phyloP scores from a whole-genome alignment of 208 protist genomes.

The Crithidia sp. region DNA sequence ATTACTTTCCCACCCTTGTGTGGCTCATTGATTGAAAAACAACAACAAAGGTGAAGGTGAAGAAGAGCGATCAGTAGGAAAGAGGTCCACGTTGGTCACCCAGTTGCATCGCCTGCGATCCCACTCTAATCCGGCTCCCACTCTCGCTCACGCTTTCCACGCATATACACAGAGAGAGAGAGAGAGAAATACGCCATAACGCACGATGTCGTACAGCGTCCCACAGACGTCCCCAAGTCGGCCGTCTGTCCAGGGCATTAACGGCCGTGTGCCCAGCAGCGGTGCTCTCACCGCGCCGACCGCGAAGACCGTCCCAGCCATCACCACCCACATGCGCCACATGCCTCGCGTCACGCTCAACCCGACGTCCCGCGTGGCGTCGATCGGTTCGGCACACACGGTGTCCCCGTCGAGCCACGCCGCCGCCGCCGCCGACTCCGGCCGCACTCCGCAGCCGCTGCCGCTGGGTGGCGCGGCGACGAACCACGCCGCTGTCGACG shows the following conservation, averaged over 20 bases:
- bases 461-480: too few relatives aligned
- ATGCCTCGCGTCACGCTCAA: slow-evolving; percentile 28
- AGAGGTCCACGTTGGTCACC: too few relatives aligned
- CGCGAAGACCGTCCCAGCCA: not conserved
- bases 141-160: too few relatives aligned
- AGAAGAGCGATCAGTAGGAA: too few relatives aligned
- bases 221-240: not conserved
- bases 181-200: not conserved
- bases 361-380: slow-evolving; percentile 28
- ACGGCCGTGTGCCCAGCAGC: not conserved
- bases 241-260: not conserved
- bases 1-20: too few relatives aligned
- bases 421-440: slow-evolving; percentile 2
- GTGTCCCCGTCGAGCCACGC: not conserved
- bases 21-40: too few relatives aligned
- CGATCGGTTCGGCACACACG: not conserved
- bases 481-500: slow-evolving; percentile 10
- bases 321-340: slow-evolving; percentile 10
- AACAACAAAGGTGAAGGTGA: too few relatives aligned
- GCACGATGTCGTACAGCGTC: slow-evolving; percentile 14
- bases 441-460: not conserved
- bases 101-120: too few relatives aligned
- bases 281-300: not conserved
- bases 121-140: too few relatives aligned
- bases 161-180: not conserved